Evolutionary conservation across 2,329 filamentous ascomycete genomes (phyloP).

Genomic region (Calonectria leucothoes): DNA sequence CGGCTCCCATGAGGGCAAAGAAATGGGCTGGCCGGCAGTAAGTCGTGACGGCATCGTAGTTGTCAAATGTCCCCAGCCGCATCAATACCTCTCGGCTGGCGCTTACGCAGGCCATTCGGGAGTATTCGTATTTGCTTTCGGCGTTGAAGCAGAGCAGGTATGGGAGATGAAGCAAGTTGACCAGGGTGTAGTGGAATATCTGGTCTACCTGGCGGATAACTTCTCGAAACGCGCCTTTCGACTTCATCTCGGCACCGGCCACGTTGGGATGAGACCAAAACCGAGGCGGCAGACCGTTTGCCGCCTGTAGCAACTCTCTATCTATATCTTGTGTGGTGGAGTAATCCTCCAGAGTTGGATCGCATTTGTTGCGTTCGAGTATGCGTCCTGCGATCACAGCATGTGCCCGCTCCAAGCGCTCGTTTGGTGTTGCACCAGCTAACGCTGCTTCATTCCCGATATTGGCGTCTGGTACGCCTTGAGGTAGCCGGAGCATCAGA

Average conservation of each 20-base stretch:
- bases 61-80: slow-evolving; percentile 1
- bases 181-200: slow-evolving; percentile 2
- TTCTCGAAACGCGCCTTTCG: background rate
- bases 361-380: background rate
- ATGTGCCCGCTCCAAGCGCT: background rate
- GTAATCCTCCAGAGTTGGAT: background rate
- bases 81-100: slow-evolving; percentile 13
- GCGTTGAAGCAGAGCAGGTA: background rate
- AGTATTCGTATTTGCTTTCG: slow-evolving; percentile 5
- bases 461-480: background rate
- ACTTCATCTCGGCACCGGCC: background rate
- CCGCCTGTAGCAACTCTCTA: background rate
- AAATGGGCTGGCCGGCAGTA: slow-evolving; percentile 16
- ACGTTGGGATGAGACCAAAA: background rate
- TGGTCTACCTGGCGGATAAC: background rate
- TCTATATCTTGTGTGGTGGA: background rate
- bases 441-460: background rate
- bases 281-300: background rate
- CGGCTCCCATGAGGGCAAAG: slow-evolving; percentile 15
- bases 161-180: slow-evolving; percentile 16
- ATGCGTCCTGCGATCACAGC: background rate
- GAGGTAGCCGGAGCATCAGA: slow-evolving; percentile 6
- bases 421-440: background rate
- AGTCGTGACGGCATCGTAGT: slow-evolving; percentile 4
- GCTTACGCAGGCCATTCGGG: slow-evolving; percentile 5